These are phyloP conservation scores for Desmodesmus armatus DNA, from an alignment of 139 green algal species.

Conservation along the genomic window DNA sequence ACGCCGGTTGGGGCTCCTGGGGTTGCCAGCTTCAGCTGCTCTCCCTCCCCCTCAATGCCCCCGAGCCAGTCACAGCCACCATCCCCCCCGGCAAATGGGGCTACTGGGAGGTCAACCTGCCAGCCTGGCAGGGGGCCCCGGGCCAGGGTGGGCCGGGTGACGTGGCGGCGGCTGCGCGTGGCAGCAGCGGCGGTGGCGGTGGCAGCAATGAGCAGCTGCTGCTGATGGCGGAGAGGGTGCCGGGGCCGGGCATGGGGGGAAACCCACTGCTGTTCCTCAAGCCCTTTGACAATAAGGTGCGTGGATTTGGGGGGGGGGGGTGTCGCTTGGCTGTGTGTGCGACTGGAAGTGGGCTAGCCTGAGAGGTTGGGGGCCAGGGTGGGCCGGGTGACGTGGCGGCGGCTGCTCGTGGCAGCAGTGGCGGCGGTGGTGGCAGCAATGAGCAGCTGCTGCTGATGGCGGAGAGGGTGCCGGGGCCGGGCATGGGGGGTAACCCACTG, in stretches of 20 bases:
- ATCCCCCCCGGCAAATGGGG: constrained; percentile 25
- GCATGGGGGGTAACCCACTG: constrained; percentile 42
- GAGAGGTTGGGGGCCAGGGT: too few relatives aligned
- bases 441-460: constrained; percentile 19
- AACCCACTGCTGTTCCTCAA: constrained; percentile 44
- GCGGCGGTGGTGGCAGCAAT: too few relatives aligned
- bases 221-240: background rate
- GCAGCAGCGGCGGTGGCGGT: background rate
- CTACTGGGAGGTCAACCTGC: constrained; percentile 27
- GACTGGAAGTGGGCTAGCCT: too few relatives aligned
- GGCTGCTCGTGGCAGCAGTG: too few relatives aligned
- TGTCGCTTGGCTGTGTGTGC: background rate
- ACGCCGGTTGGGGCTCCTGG: background rate
- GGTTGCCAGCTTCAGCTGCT: background rate
- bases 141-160: too few relatives aligned
- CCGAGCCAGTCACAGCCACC: background rate
- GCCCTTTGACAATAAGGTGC: constrained; percentile 32
- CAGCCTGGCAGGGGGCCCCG: too few relatives aligned
- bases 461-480: background rate
- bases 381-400: too few relatives aligned
- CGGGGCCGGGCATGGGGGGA: constrained; percentile 13
- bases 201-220: constrained; percentile 18
- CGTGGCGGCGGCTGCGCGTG: constrained; percentile 11
- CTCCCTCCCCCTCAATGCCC: background rate
- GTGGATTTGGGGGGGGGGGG: background rate